Evolutionary conservation across 192 early-diverging fungal genomes (phyloP).

Genomic region (Podila minutissima): DNA sequence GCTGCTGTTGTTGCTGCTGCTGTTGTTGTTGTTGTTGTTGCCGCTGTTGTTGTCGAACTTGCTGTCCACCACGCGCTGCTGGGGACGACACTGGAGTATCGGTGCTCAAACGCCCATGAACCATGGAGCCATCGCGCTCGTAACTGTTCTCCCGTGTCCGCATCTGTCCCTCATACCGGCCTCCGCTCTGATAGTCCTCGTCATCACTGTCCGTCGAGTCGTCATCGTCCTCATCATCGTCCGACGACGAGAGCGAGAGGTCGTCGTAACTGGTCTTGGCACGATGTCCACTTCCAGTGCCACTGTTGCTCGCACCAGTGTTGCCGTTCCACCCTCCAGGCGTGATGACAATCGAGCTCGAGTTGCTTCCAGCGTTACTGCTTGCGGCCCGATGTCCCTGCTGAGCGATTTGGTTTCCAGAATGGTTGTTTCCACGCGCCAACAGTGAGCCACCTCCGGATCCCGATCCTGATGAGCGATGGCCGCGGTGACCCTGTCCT

Average conservation of each 20-base stretch:
- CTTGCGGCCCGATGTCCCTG: slow-evolving; percentile 23
- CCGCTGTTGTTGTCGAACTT: neutral
- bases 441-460: slow-evolving; percentile 37
- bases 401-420: neutral
- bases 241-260: slow-evolving; percentile 42
- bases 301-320: neutral
- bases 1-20: neutral
- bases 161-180: neutral
- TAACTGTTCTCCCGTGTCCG: slow-evolving; percentile 32
- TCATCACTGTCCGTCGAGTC: slow-evolving; percentile 49
- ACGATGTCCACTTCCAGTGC: slow-evolving; percentile 20
- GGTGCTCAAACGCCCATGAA: neutral
- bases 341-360: slow-evolving; percentile 17
- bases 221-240: slow-evolving; percentile 45
- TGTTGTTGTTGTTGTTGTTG: neutral
- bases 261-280: slow-evolving; percentile 37
- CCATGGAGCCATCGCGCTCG: neutral
- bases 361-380: slow-evolving; percentile 34
- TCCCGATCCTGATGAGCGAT: slow-evolving; percentile 21
- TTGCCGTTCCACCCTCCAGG: neutral
- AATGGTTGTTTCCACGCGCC: neutral
- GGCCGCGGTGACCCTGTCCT: slow-evolving; percentile 33
- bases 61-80: neutral
- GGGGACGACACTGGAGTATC: neutral
- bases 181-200: slow-evolving; percentile 20